Percentiles rank a stretch among this genome's conserved stretches.
Evolutionary conservation across 1,284 basidiomycete species (phyloP).

Genomic region (Moniliella sp.): DNA sequence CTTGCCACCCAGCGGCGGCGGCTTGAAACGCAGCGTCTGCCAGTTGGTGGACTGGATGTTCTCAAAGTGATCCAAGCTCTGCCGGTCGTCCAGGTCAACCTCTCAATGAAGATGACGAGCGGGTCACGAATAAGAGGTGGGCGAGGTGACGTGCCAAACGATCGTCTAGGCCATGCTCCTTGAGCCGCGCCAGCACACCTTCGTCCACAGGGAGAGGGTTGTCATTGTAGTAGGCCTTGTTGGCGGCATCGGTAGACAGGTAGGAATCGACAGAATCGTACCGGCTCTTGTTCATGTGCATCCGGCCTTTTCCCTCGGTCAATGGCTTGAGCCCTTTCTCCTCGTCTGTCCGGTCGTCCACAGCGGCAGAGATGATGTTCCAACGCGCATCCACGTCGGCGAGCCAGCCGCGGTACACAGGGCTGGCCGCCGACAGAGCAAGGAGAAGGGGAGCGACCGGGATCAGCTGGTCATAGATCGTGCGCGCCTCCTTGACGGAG

Average conservation of each 20-base stretch:
- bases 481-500: conserved; percentile 69
- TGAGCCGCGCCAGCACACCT: conserved; percentile 42
- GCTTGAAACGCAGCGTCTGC: conserved; percentile 97
- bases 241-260: conserved; percentile 63
- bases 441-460: conserved; percentile 88
- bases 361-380: conserved; percentile 90
- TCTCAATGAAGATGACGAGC: conserved; percentile 80
- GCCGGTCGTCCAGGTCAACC: conserved; percentile 67
- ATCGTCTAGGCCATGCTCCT: conserved; percentile 46
- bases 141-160: conserved; percentile 72
- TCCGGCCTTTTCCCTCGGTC: no score
- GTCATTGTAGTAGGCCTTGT: conserved; percentile 82
- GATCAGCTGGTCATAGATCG: conserved; percentile 79
- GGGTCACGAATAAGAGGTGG: conserved; percentile 96
- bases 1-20: conserved; percentile 57
- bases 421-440: conserved; percentile 77
- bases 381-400: conserved; percentile 92
- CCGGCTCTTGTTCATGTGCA: conserved; percentile 73
- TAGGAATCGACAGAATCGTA: conserved; percentile 92
- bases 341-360: conserved; percentile 84
- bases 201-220: conserved; percentile 59
- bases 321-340: conserved; percentile 54
- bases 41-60: conserved; percentile 98
- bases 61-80: conserved; percentile 89
- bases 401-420: conserved; percentile 76